phyloP scores from a whole-genome alignment of 345 rosid genomes.

The Orychophragmus violaceus region DNA sequence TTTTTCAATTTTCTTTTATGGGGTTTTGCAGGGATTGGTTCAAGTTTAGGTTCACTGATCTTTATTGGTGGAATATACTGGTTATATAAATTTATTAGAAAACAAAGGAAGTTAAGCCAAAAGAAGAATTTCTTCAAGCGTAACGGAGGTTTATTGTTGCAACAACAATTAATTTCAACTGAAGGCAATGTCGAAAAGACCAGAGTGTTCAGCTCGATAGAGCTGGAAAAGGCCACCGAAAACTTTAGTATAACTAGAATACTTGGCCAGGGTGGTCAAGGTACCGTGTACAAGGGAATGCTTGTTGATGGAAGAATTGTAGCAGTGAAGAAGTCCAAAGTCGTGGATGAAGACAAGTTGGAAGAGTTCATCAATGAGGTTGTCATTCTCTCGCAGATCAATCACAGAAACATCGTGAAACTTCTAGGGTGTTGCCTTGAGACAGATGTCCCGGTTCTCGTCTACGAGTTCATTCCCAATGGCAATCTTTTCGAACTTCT shows the following conservation, averaged over 20 bases:
- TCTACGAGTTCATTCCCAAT: too few relatives aligned
- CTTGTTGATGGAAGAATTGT: conserved; percentile 22
- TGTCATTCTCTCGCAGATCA: conserved; percentile 36
- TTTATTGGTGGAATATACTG: not conserved
- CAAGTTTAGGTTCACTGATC: conserved; percentile 9
- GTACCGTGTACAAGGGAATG: conserved; percentile 38
- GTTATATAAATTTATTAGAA: not conserved
- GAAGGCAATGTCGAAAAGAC: conserved; percentile 9
- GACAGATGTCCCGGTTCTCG: conserved; percentile 36
- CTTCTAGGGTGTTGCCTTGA: conserved; percentile 43
- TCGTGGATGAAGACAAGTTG: too few relatives aligned
- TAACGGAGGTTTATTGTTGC: conserved; percentile 28
- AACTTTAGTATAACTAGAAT: conserved; percentile 26
- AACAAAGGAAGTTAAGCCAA: not conserved
- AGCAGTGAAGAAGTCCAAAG: too few relatives aligned
- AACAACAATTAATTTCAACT: conserved; percentile 20
- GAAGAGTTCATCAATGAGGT: too few relatives aligned
- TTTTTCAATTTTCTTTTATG: not conserved
- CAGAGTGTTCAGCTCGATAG: conserved; percentile 31
- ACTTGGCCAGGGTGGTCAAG: conserved; percentile 40
- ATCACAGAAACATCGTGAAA: conserved; percentile 36
- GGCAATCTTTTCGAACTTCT: conserved; percentile 31
- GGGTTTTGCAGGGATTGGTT: not conserved
- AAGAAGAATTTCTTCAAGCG: conserved; percentile 21
- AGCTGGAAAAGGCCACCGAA: conserved; percentile 23